phyloP scores from a whole-genome alignment of 192 early-diverging fungal genomes.

The Coemansia sp. region DNA sequence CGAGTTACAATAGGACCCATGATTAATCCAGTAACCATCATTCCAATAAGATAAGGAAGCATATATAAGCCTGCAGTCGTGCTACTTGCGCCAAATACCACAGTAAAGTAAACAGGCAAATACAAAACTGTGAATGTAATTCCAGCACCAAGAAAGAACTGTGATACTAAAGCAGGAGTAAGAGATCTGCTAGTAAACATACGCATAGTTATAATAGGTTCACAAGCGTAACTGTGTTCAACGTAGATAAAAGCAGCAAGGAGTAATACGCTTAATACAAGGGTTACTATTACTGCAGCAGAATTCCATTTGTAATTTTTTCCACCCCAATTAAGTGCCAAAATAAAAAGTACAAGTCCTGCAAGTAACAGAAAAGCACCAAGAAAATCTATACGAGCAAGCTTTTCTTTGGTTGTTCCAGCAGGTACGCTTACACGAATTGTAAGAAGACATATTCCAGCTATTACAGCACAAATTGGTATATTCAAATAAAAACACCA shows the following conservation, averaged over 20 bases:
- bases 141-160: constrained; percentile 31
- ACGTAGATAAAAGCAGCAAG: constrained; percentile 58
- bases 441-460: constrained; percentile 26
- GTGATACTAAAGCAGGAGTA: constrained; percentile 17
- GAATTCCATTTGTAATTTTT: constrained; percentile 65
- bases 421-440: constrained; percentile 8
- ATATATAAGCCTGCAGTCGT: constrained; percentile 23
- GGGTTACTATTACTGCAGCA: constrained; percentile 47
- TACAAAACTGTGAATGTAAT: constrained; percentile 32
- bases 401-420: constrained; percentile 46
- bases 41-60: constrained; percentile 32
- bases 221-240: constrained; percentile 60
- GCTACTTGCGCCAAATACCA: constrained; percentile 21
- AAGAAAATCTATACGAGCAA: constrained; percentile 63
- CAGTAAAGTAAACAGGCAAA: constrained; percentile 35
- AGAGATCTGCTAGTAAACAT: constrained; percentile 28
- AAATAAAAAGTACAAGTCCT: constrained; percentile 60
- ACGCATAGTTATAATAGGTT: constrained; percentile 70
- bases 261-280: constrained; percentile 53
- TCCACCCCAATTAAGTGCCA: constrained; percentile 76
- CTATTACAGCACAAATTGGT: constrained; percentile 42
- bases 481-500: constrained; percentile 62
- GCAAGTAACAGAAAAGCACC: constrained; percentile 59
- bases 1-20: constrained; percentile 24
- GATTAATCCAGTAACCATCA: constrained; percentile 23